These are phyloP conservation scores for Viola pubescens DNA, from an alignment of 441 rosid species.

Conservation along the genomic window DNA sequence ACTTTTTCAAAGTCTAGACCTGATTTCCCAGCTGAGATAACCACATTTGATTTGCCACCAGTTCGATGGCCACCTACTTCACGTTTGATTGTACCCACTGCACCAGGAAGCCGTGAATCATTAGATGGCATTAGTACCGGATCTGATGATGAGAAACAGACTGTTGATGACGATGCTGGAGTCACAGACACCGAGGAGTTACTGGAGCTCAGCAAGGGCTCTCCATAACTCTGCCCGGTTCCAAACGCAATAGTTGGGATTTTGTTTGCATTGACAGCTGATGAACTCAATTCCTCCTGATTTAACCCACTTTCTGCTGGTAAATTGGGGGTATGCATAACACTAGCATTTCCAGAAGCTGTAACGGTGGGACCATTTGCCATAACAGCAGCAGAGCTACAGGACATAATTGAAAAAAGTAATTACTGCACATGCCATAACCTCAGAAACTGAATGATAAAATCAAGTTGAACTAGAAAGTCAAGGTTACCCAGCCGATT, in stretches of 20 bases:
- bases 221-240: conserved; percentile 28
- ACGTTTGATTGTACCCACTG: conserved; percentile 40
- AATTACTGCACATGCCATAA: conserved; percentile 9
- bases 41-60: conserved; percentile 34
- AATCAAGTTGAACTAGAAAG: conserved; percentile 6
- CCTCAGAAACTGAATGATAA: conserved; percentile 6
- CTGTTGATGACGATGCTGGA: conserved; percentile 48
- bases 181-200: conserved; percentile 29
- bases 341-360: conserved; percentile 37
- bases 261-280: conserved; percentile 35
- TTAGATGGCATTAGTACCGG: conserved; percentile 47
- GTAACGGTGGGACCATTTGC: conserved; percentile 42
- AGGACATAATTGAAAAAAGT: conserved; percentile 18
- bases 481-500: conserved; percentile 41
- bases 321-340: conserved; percentile 22
- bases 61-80: conserved; percentile 39
- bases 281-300: conserved; percentile 33
- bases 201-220: conserved; percentile 29
- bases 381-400: conserved; percentile 39
- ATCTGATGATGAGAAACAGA: conserved; percentile 55
- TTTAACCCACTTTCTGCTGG: conserved; percentile 28
- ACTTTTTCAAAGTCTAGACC: conserved; percentile 25
- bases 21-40: conserved; percentile 36
- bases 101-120: conserved; percentile 32
- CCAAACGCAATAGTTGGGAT: conserved; percentile 31